phyloP scores from a whole-genome alignment of 306 rosid species.

The Cucumis cinereus region DNA sequence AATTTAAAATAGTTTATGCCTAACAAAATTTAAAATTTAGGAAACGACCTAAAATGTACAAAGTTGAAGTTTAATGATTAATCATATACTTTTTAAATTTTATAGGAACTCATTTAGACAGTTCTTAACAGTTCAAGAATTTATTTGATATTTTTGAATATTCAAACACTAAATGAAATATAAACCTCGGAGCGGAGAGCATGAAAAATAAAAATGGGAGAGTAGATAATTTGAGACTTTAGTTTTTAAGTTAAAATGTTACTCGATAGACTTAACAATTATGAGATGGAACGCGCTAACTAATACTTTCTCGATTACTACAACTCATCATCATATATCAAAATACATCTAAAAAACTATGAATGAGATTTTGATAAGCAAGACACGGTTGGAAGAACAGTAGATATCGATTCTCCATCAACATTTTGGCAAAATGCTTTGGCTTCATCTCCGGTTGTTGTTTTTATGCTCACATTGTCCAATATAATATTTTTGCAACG shows the following conservation, averaged over 20 bases:
- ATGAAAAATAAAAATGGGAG: too few species aligned
- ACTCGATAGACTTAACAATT: neutral
- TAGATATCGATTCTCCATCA: neutral
- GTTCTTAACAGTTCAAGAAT: too few species aligned
- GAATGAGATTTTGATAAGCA: conserved; percentile 12
- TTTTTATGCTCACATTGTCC: conserved; percentile 5
- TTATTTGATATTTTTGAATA: too few species aligned
- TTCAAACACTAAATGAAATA: too few species aligned
- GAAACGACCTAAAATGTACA: too few species aligned
- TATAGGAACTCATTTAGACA: too few species aligned
- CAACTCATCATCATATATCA: neutral
- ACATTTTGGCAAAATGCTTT: conserved; percentile 15
- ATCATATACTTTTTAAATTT: too few species aligned
- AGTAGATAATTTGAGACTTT: neutral
- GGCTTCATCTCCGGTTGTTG: neutral
- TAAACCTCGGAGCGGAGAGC: too few species aligned
- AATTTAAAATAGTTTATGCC: too few species aligned
- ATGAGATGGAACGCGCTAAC: neutral
- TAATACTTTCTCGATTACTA: neutral
- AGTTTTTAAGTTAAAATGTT: neutral
- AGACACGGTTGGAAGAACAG: conserved; percentile 14
- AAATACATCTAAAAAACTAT: too few species aligned
- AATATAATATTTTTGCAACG: conserved; percentile 20
- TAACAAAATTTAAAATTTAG: too few species aligned
- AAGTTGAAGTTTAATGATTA: too few species aligned